Base-by-base conservation (phyloP, 495 filamentous ascomycete genomes). In the Filosporella fistucella region DNA sequence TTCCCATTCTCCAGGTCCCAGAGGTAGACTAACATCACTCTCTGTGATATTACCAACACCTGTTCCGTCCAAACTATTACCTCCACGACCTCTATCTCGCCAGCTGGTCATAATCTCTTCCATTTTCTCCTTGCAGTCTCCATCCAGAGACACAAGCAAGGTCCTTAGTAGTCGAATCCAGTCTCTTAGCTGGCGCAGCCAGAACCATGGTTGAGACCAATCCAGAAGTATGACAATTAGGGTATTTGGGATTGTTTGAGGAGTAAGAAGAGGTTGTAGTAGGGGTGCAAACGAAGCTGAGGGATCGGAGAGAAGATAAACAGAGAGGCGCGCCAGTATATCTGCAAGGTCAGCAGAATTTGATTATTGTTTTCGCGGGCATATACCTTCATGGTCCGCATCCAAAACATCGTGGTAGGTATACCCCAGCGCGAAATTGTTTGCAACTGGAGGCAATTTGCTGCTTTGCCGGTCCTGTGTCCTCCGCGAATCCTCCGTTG, bases 321-420 rank as follows among this genome's bases (percentile, higher is more conserved):
- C 74, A 14, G 90, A 95, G 49, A 97, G 82, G 47, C 91, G 88
- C 37, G 91, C 91, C 60, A 97, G 76, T 21, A 84, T 90, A 71
- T 96, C 91, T 91, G 52, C 20, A 21, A 21, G 14, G 33, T 65
- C 23, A 59, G 44, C 20, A 41, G 43, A 20, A 29, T 33, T n/a
- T n/a, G n/a, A n/a, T n/a, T n/a, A n/a, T n/a, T n/a, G n/a, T n/a
- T n/a, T n/a, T n/a, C n/a, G n/a, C n/a, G n/a, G 26, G 44, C 28
- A 21, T 26, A 52, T 62, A 89, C 87, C 88, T 78, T 97, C 91
- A 58, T 94, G 89, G 61, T 97, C 91, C 45, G 89, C 85, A 69
- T 96, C 91, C 24, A 95, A 70, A 32, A 97, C 89, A 69, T 97
- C 90, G 60, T 89, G 85, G 63, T 95, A 97, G 40, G 91, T 95